A percentile compares a stretch with the other conserved stretches of the same genome.
phyloP scores from a whole-genome alignment of 2,329 filamentous ascomycete species.

The Chlorencoelia australis region DNA sequence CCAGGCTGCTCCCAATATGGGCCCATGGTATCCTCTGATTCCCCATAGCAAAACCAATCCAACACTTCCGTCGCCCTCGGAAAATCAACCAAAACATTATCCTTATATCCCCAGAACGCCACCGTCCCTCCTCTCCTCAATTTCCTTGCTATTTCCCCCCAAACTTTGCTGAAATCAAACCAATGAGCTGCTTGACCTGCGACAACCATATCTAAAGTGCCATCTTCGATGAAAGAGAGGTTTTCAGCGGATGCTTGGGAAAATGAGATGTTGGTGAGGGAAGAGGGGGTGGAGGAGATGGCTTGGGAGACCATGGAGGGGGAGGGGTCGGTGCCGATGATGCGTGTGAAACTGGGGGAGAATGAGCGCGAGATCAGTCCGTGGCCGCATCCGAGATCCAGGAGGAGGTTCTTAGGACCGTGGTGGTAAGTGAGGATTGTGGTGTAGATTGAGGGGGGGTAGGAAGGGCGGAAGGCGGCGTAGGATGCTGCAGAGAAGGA shows the following conservation, averaged over 20 bases:
- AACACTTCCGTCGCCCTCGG: slow-evolving; percentile 42
- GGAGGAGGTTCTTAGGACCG: slow-evolving; percentile 26
- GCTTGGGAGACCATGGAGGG: slow-evolving; percentile 46
- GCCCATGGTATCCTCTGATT: slow-evolving; percentile 41
- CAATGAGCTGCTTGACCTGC: slow-evolving; percentile 53
- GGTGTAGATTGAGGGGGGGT: slow-evolving; percentile 44
- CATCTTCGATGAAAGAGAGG: slow-evolving; percentile 38
- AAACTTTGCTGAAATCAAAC: slow-evolving; percentile 49
- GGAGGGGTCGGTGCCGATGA: slow-evolving; percentile 48
- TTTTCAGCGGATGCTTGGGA: slow-evolving; percentile 43
- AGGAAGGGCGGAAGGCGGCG: slow-evolving; percentile 49
- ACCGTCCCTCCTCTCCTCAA: slow-evolving; percentile 45
- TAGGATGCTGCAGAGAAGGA: slow-evolving; percentile 48
- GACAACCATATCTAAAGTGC: slow-evolving; percentile 40
- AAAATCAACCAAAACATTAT: slow-evolving; percentile 47
- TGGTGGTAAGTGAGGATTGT: slow-evolving; percentile 45
- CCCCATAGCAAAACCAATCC: slow-evolving; percentile 44
- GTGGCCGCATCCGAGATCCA: slow-evolving; percentile 57
- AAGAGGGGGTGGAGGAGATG: slow-evolving; percentile 28
- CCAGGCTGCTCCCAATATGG: slow-evolving; percentile 53
- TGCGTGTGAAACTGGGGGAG: slow-evolving; percentile 39
- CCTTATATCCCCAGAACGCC: slow-evolving; percentile 59
- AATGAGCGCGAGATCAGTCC: slow-evolving; percentile 46
- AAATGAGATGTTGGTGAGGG: slow-evolving; percentile 36
- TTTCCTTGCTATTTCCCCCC: slow-evolving; percentile 44